Evolutionary conservation across 306 rosid species (phyloP).

Genomic region (Prunus mira): DNA sequence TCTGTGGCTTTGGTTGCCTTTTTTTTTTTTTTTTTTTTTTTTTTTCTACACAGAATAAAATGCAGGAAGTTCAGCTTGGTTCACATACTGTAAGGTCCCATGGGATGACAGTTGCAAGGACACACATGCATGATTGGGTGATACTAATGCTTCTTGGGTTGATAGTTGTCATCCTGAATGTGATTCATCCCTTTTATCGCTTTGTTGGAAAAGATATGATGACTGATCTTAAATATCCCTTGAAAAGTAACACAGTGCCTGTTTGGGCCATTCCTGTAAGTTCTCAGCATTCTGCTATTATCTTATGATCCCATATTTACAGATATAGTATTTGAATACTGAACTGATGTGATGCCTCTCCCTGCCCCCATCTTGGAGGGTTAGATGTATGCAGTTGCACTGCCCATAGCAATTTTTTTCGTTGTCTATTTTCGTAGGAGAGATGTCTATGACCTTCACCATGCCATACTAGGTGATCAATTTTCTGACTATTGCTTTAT

Average conservation of each 20-base stretch:
- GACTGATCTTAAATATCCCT: constrained; percentile 76
- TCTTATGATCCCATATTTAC: background rate
- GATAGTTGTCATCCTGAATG: constrained; percentile 31
- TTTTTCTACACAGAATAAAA: constrained; percentile 21
- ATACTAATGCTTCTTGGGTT: constrained; percentile 67
- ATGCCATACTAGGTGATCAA: constrained; percentile 72
- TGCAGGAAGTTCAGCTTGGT: constrained; percentile 65
- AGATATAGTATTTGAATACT: background rate
- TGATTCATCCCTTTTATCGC: constrained; percentile 78
- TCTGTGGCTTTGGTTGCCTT: background rate
- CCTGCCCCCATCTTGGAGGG: constrained; percentile 7
- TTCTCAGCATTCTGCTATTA: constrained; percentile 7
- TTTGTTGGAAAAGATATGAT: constrained; percentile 90
- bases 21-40: background rate
- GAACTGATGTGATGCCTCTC: constrained; percentile 23
- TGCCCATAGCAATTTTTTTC: constrained; percentile 68
- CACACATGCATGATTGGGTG: constrained; percentile 80
- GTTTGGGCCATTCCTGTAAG: constrained; percentile 83
- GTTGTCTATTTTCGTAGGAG: constrained; percentile 66
- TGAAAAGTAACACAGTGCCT: constrained; percentile 81
- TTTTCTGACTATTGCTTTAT: constrained; percentile 5
- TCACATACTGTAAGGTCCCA: constrained; percentile 79
- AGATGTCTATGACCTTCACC: constrained; percentile 89
- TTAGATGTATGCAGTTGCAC: constrained; percentile 61
- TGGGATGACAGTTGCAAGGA: constrained; percentile 58